phyloP scores from a whole-genome alignment of 768 basidiomycete genomes.

The Lactarius indigo region DNA sequence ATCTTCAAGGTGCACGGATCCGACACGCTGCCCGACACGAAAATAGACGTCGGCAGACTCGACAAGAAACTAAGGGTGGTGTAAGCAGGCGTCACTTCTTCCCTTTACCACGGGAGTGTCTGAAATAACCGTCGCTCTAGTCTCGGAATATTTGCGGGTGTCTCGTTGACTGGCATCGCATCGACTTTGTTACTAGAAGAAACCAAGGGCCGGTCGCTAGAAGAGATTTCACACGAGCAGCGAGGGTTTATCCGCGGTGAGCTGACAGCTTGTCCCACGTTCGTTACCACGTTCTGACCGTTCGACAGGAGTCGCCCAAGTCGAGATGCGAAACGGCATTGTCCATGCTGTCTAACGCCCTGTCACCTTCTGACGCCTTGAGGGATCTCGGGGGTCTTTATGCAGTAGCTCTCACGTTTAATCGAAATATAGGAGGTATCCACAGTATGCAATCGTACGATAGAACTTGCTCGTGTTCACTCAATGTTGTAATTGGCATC shows the following conservation, averaged over 20 bases:
- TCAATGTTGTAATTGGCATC: neutral
- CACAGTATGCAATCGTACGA: neutral
- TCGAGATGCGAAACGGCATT: conserved; percentile 2
- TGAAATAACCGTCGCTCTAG: conserved; percentile 19
- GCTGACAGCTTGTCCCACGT: neutral
- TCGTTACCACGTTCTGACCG: neutral
- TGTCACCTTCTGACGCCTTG: neutral
- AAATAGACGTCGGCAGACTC: too few relatives aligned
- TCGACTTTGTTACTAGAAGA: conserved; percentile 44
- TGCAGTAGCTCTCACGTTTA: neutral
- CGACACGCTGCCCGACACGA: too few relatives aligned
- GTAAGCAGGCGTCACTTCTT: conserved; percentile 28
- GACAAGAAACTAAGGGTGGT: conserved; percentile 33
- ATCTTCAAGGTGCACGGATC: conserved; percentile 31
- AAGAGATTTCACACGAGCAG: conserved; percentile 34
- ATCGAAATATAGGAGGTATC: neutral
- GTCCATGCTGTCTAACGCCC: neutral
- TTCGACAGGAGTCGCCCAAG: neutral
- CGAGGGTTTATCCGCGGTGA: conserved; percentile 30
- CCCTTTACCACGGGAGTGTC: neutral
- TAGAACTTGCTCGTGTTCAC: neutral
- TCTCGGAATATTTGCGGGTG: conserved; percentile 43
- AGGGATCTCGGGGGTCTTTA: neutral
- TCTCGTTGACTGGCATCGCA: conserved; percentile 41
- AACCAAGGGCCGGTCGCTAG: conserved; percentile 37